Percentiles rank a stretch among this genome's conserved stretches.
phyloP scores from a whole-genome alignment of 1,284 basidiomycete genomes.

The Microbotryum intermedium region DNA sequence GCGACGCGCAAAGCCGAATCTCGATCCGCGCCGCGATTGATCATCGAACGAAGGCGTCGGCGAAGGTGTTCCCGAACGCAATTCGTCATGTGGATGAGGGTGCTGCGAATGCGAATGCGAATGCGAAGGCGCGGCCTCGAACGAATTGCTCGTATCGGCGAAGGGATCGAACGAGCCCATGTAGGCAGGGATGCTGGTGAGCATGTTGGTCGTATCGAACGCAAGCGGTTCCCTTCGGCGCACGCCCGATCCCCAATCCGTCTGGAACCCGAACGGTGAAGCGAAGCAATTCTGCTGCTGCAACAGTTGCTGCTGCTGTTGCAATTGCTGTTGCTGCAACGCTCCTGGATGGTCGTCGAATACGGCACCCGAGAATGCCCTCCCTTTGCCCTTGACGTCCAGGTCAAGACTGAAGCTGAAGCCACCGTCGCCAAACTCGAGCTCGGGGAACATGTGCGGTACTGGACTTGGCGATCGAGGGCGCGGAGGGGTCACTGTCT shows the following conservation, averaged over 20 bases:
- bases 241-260: not conserved
- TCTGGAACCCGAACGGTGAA: not conserved
- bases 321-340: not conserved
- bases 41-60: conserved; percentile 15
- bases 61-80: conserved; percentile 1
- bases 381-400: conserved; percentile 26
- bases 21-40: conserved; percentile 15
- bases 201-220: too few relatives aligned
- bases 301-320: not conserved
- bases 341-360: too few relatives aligned
- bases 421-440: conserved; percentile 24
- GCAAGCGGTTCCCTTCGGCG: too few relatives aligned
- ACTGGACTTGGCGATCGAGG: not conserved
- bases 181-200: conserved; percentile 10
- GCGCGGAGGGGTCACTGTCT: not conserved
- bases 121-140: conserved; percentile 6
- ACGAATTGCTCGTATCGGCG: conserved; percentile 10
- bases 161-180: conserved; percentile 29
- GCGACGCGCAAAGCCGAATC: conserved; percentile 25
- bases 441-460: conserved; percentile 15
- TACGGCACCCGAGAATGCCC: not conserved
- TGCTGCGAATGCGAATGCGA: not conserved
- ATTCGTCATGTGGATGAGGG: conserved; percentile 3
- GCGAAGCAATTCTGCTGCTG: not conserved
- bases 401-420: conserved; percentile 29